Conservation (phyloP, 2,329 filamentous ascomycete genomes). For the Geosmithia flava region DNA sequence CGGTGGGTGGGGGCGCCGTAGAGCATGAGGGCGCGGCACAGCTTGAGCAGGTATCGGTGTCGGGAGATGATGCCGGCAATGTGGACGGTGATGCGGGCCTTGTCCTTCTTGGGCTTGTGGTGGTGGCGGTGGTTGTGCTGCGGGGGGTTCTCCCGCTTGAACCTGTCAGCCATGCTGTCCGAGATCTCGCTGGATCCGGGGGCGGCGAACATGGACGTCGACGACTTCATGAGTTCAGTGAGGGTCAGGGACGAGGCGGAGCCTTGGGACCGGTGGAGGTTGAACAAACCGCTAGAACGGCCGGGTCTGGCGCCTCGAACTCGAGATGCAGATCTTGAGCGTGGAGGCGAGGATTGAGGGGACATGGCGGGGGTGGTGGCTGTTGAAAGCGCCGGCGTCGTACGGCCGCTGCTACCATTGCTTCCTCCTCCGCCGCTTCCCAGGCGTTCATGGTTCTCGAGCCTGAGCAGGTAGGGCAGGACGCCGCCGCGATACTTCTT, state of each 20-base stretch:
- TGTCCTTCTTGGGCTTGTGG: conserved; percentile 22
- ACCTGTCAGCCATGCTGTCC: conserved; percentile 29
- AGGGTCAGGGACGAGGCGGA: conserved; percentile 32
- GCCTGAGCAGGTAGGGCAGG: conserved; percentile 58
- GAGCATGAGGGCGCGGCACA: conserved; percentile 78
- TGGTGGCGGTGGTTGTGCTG: conserved; percentile 6
- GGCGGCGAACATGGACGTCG: conserved; percentile 33
- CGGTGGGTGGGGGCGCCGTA: conserved; percentile 87
- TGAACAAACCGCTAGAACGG: conserved; percentile 25
- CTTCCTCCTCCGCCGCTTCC: conserved; percentile 11
- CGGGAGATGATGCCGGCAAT: conserved; percentile 61
- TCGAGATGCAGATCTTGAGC: conserved; percentile 25
- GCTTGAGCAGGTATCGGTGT: conserved; percentile 71
- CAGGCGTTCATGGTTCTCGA: conserved; percentile 22
- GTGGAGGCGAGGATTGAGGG: conserved; percentile 25
- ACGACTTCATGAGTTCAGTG: conserved; percentile 40
- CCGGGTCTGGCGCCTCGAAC: conserved; percentile 11
- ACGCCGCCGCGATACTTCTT: conserved; percentile 61
- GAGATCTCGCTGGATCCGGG: conserved; percentile 31
- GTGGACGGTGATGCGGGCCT: conserved; percentile 38
- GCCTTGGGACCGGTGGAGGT: conserved; percentile 25
- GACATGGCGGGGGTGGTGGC: conserved; percentile 26
- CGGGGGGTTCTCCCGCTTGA: conserved; percentile 23
- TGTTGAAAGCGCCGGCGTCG: conserved; percentile 19
- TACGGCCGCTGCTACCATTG: conserved; percentile 23